Percentiles rank a stretch among this genome's conserved stretches.
These are phyloP conservation scores for Podaxis mareebaensis DNA, from an alignment of 768 basidiomycete genomes.

Conservation along the genomic window DNA sequence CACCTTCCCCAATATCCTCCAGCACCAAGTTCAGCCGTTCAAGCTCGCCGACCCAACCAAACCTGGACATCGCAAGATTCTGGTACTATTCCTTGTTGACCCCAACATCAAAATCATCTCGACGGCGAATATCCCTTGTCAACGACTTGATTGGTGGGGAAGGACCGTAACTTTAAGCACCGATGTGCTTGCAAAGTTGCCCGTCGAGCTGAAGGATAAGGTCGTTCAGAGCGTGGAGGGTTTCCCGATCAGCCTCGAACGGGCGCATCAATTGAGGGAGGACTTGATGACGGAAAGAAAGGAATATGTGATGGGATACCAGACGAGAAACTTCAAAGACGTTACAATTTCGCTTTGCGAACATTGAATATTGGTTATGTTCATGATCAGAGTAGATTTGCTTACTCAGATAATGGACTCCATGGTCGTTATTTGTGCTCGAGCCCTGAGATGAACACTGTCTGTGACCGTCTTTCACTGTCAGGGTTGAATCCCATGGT, in stretches of 20 bases:
- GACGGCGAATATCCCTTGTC: slow-evolving; percentile 26
- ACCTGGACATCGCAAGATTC: slow-evolving; percentile 40
- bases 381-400: not conserved
- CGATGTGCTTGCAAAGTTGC: slow-evolving; percentile 21
- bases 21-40: slow-evolving; percentile 36
- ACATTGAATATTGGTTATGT: not conserved
- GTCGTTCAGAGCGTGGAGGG: slow-evolving; percentile 25
- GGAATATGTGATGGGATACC: slow-evolving; percentile 21
- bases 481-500: too few species aligned
- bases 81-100: slow-evolving; percentile 39
- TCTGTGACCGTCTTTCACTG: too few species aligned
- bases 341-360: slow-evolving; percentile 27
- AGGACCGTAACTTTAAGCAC: slow-evolving; percentile 16
- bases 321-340: slow-evolving; percentile 15
- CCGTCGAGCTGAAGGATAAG: slow-evolving; percentile 26
- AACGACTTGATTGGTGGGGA: slow-evolving; percentile 28
- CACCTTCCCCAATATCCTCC: slow-evolving; percentile 39
- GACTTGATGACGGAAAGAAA: slow-evolving; percentile 34
- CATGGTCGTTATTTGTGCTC: too few species aligned
- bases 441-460: too few species aligned
- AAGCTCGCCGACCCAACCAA: slow-evolving; percentile 31
- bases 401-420: too few species aligned
- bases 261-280: slow-evolving; percentile 31
- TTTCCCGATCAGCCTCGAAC: slow-evolving; percentile 28
- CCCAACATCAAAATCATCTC: slow-evolving; percentile 26